Base-by-base conservation (phyloP, 345 rosid genomes). In the Hirschfeldia incana region DNA sequence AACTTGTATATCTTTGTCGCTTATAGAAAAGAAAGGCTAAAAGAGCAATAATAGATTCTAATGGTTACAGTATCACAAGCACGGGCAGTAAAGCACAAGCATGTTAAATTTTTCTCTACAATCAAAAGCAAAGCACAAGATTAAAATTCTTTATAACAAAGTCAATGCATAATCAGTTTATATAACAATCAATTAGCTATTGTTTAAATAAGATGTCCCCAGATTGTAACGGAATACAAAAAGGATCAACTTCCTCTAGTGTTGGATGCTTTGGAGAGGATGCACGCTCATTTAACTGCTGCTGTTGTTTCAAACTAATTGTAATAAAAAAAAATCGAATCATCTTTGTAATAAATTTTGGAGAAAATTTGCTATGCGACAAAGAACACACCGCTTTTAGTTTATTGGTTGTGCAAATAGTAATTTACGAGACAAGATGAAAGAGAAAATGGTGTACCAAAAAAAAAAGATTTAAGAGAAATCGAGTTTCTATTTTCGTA, bases 281-380 rank as follows among this genome's bases (percentile, higher is more conserved):
- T 95, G 98, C 94, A 93, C n/a, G 99, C 98, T n/a, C 99, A 93
- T 85, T 76, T 95, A 80, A 95, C 99, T 0, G 99, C 98, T 11
- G 99, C 99, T 3, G 89, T 95, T 55, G 98, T 93, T 73, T 95
- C 99, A 58, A 95, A 95, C 4, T n/a, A n/a, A n/a, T n/a, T n/a
- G n/a, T n/a, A n/a, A n/a, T n/a, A n/a, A n/a, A n/a, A n/a, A n/a
- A n/a, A n/a, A n/a, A n/a, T n/a, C n/a, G n/a, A n/a, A n/a, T n/a
- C n/a, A n/a, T n/a, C n/a, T n/a, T n/a, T n/a, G n/a, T n/a, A n/a
- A n/a, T n/a, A n/a, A n/a, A n/a, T n/a, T n/a, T n/a, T n/a, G n/a
- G n/a, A n/a, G n/a, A n/a, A n/a, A n/a, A n/a, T n/a, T n/a, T n/a
- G n/a, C n/a, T n/a, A n/a, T n/a, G n/a, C n/a, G n/a, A n/a, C n/a